These are phyloP conservation scores for Phaffia australis DNA, from an alignment of 768 basidiomycete genomes.

Conservation along the genomic window DNA sequence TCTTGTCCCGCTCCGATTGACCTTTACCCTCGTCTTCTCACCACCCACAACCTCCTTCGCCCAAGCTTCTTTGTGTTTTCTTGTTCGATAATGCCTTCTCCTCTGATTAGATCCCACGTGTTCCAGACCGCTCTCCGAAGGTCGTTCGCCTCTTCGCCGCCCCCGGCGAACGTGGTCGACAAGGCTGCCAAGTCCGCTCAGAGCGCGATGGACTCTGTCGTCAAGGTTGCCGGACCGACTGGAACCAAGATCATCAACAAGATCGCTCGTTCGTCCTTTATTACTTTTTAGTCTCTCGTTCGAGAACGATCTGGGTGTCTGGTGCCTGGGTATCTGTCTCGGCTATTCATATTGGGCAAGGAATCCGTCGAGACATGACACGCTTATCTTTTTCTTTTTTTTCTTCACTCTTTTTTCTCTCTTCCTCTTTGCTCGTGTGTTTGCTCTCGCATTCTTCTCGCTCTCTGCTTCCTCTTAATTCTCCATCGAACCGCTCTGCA, in stretches of 20 bases:
- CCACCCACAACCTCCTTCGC: no score
- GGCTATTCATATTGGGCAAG: neutral
- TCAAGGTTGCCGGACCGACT: conserved; percentile 35
- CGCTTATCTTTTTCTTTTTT: neutral
- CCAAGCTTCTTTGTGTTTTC: neutral
- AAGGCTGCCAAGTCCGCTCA: conserved; percentile 38
- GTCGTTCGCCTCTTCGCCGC: conserved; percentile 28
- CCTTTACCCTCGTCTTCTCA: no score
- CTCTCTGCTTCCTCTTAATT: neutral
- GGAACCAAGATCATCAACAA: conserved; percentile 33
- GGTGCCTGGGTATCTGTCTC: neutral
- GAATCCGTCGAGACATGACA: neutral
- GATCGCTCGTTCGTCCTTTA: conserved; percentile 49
- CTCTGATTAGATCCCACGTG: conserved; percentile 16
- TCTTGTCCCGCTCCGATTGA: no score
- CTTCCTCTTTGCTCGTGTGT: neutral
- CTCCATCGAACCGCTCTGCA: conserved; percentile 58
- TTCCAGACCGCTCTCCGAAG: conserved; percentile 23
- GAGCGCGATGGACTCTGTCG: conserved; percentile 21
- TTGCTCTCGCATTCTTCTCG: conserved; percentile 23
- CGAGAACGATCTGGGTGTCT: neutral
- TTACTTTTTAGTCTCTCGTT: conserved; percentile 25
- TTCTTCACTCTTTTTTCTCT: neutral
- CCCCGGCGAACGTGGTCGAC: conserved; percentile 48
- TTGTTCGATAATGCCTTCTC: conserved; percentile 1